Base-by-base conservation (phyloP, 108 stramenopile species). In the Aurantiochytrium sp. region DNA sequence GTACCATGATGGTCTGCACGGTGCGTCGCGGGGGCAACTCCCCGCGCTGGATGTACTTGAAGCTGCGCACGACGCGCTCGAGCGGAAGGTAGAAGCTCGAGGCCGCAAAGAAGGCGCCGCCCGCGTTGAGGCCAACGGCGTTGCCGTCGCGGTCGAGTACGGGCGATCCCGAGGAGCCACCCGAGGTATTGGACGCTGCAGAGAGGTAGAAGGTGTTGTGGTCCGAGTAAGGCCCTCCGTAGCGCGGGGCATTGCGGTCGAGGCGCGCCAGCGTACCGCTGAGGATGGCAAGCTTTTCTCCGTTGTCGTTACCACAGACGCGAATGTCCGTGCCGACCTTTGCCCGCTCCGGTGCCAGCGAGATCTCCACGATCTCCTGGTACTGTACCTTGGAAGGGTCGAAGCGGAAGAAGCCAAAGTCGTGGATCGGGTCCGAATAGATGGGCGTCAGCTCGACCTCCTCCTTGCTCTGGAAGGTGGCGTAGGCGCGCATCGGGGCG, bases 41-140 rank as follows among this genome's bases (percentile, higher is more conserved):
- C 24, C 52, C 52, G 36, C 2, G n/a, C 34, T 55, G 39, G 12
- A 90, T 22, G n/a, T 50, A 22, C 31, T 87, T 68, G 65, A 90
- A 50, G 42, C 85, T 86, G 36, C 89, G 87, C 31, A 55, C 89
- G 19, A 89, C 89, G 39, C 85, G 87, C 4, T 90, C 42, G 19
- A 92, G 88, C 4, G 91, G 91, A 12, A 92, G 86, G 89, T 91
- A 92, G 22, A 91, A 91, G 39, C 90, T 88, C 17, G 88, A 55
- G 3, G 90, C 87, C 10, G 90, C 55, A 5, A 39, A 41, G 85
- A 36, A 55, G 1, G 55, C 81, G 3, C 89, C 91, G 21, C 91
- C 91, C 31, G 91, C 91, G 86, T 92, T 92, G 37, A 92, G 87
- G 3, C 87, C 91, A 2, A 92, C 91, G 4, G 91, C 91, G 45